Percentiles rank a stretch among this genome's conserved stretches.
Conservation (phyloP, 306 rosid genomes). For the Echinosophora koreensis region DNA sequence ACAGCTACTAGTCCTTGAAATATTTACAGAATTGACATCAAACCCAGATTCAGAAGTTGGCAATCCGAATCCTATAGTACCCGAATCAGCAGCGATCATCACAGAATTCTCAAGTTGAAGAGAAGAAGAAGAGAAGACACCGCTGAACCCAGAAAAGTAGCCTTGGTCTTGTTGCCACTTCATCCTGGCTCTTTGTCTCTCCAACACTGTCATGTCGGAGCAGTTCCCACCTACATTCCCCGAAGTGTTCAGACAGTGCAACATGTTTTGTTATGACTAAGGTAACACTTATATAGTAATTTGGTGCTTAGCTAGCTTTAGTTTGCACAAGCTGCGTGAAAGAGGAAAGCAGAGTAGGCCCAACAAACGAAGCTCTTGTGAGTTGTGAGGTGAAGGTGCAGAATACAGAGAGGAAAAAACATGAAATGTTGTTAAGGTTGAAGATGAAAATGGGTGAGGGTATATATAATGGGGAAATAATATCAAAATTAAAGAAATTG, state of each 20-base stretch:
- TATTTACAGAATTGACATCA: conserved; percentile 46
- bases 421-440: conserved; percentile 25
- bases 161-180: conserved; percentile 54
- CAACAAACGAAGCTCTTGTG: conserved; percentile 26
- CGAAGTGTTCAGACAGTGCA: conserved; percentile 52
- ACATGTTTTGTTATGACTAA: too few species aligned
- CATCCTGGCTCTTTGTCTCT: conserved; percentile 54
- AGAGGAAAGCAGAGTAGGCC: conserved; percentile 30
- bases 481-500: too few species aligned
- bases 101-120: conserved; percentile 14
- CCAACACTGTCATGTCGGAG: conserved; percentile 56
- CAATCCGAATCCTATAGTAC: not conserved
- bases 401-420: not conserved
- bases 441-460: conserved; percentile 28
- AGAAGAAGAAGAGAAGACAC: conserved; percentile 37
- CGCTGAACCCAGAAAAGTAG: conserved; percentile 50
- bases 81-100: conserved; percentile 41
- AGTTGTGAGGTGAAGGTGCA: not conserved
- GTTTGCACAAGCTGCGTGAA: too few species aligned
- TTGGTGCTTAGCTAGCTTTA: not conserved
- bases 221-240: conserved; percentile 46
- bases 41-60: conserved; percentile 30
- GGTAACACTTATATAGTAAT: too few species aligned
- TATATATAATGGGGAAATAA: too few species aligned
- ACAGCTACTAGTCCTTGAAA: conserved; percentile 69